Evolutionary conservation across 2,329 filamentous ascomycete genomes (phyloP).

Genomic region (Ophiocordyceps camponoti-floridani): DNA sequence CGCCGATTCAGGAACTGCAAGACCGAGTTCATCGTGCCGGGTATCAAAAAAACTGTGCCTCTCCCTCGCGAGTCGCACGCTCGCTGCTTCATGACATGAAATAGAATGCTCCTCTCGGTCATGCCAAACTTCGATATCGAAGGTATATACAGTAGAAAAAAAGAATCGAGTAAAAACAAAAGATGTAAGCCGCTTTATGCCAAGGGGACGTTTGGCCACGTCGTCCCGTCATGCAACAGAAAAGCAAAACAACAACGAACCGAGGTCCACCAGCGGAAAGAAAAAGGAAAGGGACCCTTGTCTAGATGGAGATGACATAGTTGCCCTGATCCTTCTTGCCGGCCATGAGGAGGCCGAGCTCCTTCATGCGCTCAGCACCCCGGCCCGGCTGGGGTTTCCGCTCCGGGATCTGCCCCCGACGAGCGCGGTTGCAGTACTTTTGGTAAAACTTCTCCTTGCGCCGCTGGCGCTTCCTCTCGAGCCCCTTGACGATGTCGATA

Average conservation of each 20-base stretch:
- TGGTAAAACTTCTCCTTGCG: conserved; percentile 85
- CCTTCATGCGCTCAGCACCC: conserved; percentile 75
- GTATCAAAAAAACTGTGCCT: conserved; percentile 11
- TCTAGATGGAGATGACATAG: conserved; percentile 58
- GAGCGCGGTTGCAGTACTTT: conserved; percentile 71
- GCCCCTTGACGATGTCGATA: conserved; percentile 91
- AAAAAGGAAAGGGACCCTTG: too few species aligned
- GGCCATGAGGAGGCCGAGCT: conserved; percentile 71
- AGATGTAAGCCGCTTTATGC: conserved; percentile 1
- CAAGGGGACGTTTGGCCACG: background rate
- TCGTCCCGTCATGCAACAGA: conserved; percentile 2
- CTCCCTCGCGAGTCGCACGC: background rate
- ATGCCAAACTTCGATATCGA: conserved; percentile 1
- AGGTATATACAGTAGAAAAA: conserved; percentile 2
- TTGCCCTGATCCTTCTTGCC: conserved; percentile 59
- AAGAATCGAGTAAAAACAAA: conserved; percentile 1
- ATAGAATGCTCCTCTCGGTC: conserved; percentile 7
- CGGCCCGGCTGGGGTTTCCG: conserved; percentile 63
- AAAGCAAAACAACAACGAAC: background rate
- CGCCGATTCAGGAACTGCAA: conserved; percentile 4
- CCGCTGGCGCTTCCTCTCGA: conserved; percentile 85
- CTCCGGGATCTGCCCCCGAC: conserved; percentile 44
- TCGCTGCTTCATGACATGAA: background rate
- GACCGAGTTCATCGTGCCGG: conserved; percentile 12
- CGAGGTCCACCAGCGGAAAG: background rate